A percentile compares a stretch with the other conserved stretches of the same genome.
Evolutionary conservation across 352 stramenopile genomes (phyloP).

Genomic region (Pythium graminicola): DNA sequence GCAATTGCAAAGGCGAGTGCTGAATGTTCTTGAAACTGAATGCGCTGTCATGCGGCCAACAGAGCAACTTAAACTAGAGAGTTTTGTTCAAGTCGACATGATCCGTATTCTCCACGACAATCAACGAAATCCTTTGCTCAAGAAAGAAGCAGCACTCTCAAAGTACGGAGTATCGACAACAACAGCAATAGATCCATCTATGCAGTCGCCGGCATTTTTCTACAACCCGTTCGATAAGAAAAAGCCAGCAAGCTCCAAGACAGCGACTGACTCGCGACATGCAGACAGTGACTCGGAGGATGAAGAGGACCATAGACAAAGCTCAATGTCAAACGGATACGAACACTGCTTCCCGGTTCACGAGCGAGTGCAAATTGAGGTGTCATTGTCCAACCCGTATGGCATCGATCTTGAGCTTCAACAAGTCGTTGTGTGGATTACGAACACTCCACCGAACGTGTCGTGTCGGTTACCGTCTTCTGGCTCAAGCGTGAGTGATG

Average conservation of each 20-base stretch:
- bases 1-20: conserved; percentile 42
- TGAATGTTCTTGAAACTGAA: conserved; percentile 48
- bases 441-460: background rate
- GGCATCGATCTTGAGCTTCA: conserved; percentile 58
- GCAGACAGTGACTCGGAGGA: conserved; percentile 11
- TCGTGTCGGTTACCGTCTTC: background rate
- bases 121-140: conserved; percentile 33
- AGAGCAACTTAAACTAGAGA: conserved; percentile 47
- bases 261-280: background rate
- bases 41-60: conserved; percentile 42
- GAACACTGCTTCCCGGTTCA: conserved; percentile 43
- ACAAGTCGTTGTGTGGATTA: conserved; percentile 52
- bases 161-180: conserved; percentile 28
- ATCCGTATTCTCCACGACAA: conserved; percentile 25
- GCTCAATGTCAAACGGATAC: conserved; percentile 20
- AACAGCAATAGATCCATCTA: background rate
- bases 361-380: conserved; percentile 50
- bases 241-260: background rate
- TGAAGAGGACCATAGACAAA: conserved; percentile 10
- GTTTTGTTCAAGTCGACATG: conserved; percentile 54
- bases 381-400: conserved; percentile 61
- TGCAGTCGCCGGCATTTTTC: conserved; percentile 22
- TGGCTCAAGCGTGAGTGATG: background rate
- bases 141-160: conserved; percentile 26
- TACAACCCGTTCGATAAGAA: conserved; percentile 35